These are phyloP conservation scores for Coemansia sp. DNA, from an alignment of 192 early-diverging fungal species.

Conservation along the genomic window DNA sequence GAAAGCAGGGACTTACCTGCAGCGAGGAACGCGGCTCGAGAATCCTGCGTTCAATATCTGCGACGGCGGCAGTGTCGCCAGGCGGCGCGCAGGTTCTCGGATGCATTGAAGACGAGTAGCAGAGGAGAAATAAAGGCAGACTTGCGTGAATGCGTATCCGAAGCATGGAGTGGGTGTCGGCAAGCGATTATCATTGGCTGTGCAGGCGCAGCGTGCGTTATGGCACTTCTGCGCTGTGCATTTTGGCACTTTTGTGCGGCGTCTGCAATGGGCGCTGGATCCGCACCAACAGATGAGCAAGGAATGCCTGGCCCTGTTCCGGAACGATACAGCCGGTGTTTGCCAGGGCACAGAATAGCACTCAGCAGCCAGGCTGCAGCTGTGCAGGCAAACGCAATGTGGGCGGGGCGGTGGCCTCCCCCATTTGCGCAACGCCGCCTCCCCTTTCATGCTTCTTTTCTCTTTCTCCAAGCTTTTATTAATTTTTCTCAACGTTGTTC, in stretches of 20 bases:
- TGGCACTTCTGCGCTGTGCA: not conserved
- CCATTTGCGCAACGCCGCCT: conserved; percentile 11
- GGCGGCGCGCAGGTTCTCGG: conserved; percentile 2
- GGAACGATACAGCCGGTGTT: not conserved
- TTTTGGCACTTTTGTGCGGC: not conserved
- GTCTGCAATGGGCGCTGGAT: conserved; percentile 1
- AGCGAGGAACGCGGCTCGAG: conserved; percentile 20
- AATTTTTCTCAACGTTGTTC: conserved; percentile 12
- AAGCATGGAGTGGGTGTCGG: not conserved
- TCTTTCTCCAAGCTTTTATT: conserved; percentile 23
- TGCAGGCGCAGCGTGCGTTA: not conserved
- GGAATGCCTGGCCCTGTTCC: not conserved
- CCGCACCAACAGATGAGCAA: not conserved
- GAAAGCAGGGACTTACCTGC: conserved; percentile 32
- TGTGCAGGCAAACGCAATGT: conserved; percentile 1
- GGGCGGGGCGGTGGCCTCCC: conserved; percentile 6
- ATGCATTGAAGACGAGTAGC: conserved; percentile 4
- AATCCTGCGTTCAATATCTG: conserved; percentile 47
- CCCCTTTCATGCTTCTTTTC: conserved; percentile 9
- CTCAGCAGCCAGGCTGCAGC: conserved; percentile 7
- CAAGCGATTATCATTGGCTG: conserved; percentile 2
- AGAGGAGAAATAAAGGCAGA: not conserved
- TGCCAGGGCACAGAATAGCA: not conserved
- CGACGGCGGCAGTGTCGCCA: conserved; percentile 24
- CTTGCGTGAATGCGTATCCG: not conserved